A percentile compares a stretch with the other conserved stretches of the same genome.
Conservation (phyloP, 2,329 filamentous ascomycete species). For the Cladosporium sp. region DNA sequence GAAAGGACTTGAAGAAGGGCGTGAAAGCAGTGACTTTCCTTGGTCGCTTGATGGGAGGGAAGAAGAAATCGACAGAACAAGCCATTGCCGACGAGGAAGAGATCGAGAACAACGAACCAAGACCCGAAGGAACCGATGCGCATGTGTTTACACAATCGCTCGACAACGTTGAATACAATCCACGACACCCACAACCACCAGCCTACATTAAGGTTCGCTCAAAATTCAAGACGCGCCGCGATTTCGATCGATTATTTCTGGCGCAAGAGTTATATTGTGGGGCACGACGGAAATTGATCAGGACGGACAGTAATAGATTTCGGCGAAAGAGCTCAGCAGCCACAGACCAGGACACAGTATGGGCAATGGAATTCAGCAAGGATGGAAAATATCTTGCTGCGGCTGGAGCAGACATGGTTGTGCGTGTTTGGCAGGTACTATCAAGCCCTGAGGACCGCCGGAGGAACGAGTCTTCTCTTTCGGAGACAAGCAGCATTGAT, state of each 20-base stretch:
- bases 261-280: conserved; percentile 73
- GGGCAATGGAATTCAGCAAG: conserved; percentile 89
- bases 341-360: conserved; percentile 63
- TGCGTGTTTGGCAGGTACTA: conserved; percentile 88
- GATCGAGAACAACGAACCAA: conserved; percentile 68
- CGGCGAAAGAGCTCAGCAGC: conserved; percentile 47
- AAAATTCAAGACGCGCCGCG: conserved; percentile 76
- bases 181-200: conserved; percentile 83
- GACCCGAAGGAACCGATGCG: conserved; percentile 80
- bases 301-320: conserved; percentile 31
- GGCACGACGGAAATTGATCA: conserved; percentile 26
- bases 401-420: conserved; percentile 83
- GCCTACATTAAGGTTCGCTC: conserved; percentile 85
- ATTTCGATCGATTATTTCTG: conserved; percentile 86
- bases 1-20: conserved; percentile 61
- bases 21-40: conserved; percentile 91
- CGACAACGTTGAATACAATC: conserved; percentile 73
- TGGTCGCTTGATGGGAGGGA: conserved; percentile 77
- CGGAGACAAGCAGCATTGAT: conserved; percentile 36
- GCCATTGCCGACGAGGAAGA: conserved; percentile 50
- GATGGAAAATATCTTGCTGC: conserved; percentile 90
- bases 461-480: conserved; percentile 42
- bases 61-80: conserved; percentile 63
- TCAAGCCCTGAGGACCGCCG: conserved; percentile 77
- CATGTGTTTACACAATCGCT: conserved; percentile 78